Evolutionary conservation across 768 basidiomycete species (phyloP), one percentile per base, ranked within the genome.

Genomic region (Russula sp.): DNA sequence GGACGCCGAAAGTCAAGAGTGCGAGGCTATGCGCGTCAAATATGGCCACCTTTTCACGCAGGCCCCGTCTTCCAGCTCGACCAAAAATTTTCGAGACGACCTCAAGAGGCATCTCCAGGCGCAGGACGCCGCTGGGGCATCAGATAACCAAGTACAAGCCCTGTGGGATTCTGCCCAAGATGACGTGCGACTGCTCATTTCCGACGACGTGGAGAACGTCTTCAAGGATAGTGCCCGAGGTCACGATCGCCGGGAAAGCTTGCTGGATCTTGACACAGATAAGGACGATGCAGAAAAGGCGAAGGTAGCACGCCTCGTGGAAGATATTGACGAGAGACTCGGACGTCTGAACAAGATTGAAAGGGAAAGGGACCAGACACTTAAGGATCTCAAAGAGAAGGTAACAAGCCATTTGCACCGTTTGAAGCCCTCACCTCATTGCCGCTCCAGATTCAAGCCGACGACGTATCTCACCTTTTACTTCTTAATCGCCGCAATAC

Each of bases 321-420:
- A 78, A 2, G 88, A 89, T 70, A 88, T 94, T 62, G 89, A 91
- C 66, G 88, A 95, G 62, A 77, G 85, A 54, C 73, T 98, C 16
- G 86, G 85, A 32, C 78, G 86, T 69, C 72, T 98, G 54, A 86
- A 83, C 73, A 89, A 93, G 77, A 88, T 99, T 64, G 81, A 86
- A 50, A 84, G 84, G 61, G 96, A 98, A 76, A 78, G 96, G 54
- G 83, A 82, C 11, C 90, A 95, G 68, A 86, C 94, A 0, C 75
- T 98, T 58, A 94, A 91, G 72, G 97, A 98, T 71, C 77, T 99
- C 54, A 99, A 98, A 73, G 95, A 98, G 49, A 97, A 96, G 84
- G 95, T 94, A 58, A 49, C 61, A 50, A 45, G 20, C 3, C 16
- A 56, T 18, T 42, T 55, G 39, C 11, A 20, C 14, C 40, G 37